These are phyloP conservation scores for Aspergillus thermomutatus DNA, from an alignment of 2,329 filamentous ascomycete genomes.

Conservation along the genomic window DNA sequence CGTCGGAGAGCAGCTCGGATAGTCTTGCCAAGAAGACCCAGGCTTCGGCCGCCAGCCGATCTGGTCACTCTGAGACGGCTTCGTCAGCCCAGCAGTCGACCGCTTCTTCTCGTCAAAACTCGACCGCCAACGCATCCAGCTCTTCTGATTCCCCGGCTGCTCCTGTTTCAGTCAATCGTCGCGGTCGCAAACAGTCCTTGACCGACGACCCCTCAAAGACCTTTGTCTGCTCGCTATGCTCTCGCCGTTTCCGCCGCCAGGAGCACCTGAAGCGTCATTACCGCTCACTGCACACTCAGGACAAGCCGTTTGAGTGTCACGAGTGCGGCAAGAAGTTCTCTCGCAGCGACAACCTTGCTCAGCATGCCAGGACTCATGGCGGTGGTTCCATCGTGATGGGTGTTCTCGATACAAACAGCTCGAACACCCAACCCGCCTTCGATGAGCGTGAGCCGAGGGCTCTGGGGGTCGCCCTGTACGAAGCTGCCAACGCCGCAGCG, in stretches of 20 bases:
- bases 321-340: slow-evolving; percentile 99
- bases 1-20: slow-evolving; percentile 29
- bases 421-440: slow-evolving; percentile 37
- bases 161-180: slow-evolving; percentile 68
- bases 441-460: slow-evolving; percentile 61
- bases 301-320: slow-evolving; percentile 96
- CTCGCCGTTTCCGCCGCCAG: slow-evolving; percentile 93
- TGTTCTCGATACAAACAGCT: slow-evolving; percentile 69
- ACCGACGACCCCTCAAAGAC: slow-evolving; percentile 98
- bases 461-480: slow-evolving; percentile 76
- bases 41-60: slow-evolving; percentile 25
- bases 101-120: slow-evolving; percentile 43
- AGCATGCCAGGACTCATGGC: slow-evolving; percentile 92
- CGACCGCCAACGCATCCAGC: slow-evolving; percentile 48
- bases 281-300: slow-evolving; percentile 94
- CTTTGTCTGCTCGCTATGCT: slow-evolving; percentile 94
- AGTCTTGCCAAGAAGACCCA: slow-evolving; percentile 27
- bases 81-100: slow-evolving; percentile 38
- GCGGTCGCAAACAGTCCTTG: slow-evolving; percentile 95
- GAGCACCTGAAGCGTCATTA: slow-evolving; percentile 99
- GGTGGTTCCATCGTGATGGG: slow-evolving; percentile 88
- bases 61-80: slow-evolving; percentile 36
- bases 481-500: slow-evolving; percentile 70
- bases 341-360: slow-evolving; percentile 91
- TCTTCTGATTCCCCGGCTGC: slow-evolving; percentile 37